Base-by-base conservation (phyloP, 106 monocot genomes). In the Chionographis japonica region DNA sequence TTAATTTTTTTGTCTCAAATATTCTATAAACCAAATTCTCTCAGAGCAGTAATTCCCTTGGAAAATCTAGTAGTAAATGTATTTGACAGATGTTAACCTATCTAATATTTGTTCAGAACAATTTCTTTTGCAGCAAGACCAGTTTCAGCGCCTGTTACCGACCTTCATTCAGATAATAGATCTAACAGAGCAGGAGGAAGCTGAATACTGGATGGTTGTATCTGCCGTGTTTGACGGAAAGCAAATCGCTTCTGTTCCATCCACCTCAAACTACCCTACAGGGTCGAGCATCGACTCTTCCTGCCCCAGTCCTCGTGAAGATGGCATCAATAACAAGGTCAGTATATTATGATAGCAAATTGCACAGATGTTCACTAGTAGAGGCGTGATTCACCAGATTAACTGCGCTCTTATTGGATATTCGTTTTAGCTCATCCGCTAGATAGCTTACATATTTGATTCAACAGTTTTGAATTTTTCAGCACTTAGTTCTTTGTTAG, bases 141-240 rank as follows among this genome's bases (percentile, higher is more conserved):
- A 95, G 56, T 95, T 95, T 67, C 70, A 80, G 67, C 87, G 95
- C 4, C 52, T 92, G 68, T 63, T 95, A 20, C 86, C 95, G 40
- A 95, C 95, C 54, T 95, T 89, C 71, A 84, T 95, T n/a, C 95
- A 89, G 61, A 69, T 95, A 58, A 92, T 95, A 78, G 86, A 95
- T 81, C 62, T 95, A 39, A 89, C 84, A 4, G 86, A 84, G 41
- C 59, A 81, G 68, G 95, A 95, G 57, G 84, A 91, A 58, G 37
- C 75, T 49, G 95, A 92, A 60, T 95, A 95, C 50, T 84, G 92
- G 95, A 81, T 62, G 62, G 82, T 85, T 17, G 77, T 92, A 46
- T 88, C 95, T 54, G 81, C 88, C 40, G 85, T 92, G 10, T 86
- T 89, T 66, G 95, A 95, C 53, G 95, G 95, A 7, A 95, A 84